These are phyloP conservation scores for Terana coerulea DNA, from an alignment of 768 basidiomycete genomes.

Conservation along the genomic window DNA sequence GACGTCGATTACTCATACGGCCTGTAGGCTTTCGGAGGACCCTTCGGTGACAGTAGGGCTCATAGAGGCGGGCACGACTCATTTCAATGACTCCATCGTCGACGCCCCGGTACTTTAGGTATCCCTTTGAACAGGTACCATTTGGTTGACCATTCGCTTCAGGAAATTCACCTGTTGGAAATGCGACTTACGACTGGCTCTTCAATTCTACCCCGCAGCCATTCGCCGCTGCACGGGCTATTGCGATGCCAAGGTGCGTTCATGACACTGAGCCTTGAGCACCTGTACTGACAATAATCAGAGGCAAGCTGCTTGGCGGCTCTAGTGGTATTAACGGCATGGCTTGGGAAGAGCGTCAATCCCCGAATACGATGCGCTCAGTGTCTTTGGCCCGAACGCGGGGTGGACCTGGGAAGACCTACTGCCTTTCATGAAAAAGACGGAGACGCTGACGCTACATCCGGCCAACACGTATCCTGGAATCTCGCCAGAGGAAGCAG, in stretches of 20 bases:
- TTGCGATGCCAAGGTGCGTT: neutral
- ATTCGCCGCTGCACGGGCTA: neutral
- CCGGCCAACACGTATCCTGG: conserved; percentile 1
- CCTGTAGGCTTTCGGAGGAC: neutral
- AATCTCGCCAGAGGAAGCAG: neutral
- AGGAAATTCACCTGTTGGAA: neutral
- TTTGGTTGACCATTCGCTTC: neutral
- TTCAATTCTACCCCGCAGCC: neutral
- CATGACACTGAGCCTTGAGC: neutral
- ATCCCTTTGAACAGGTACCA: neutral
- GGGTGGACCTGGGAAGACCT: conserved; percentile 31
- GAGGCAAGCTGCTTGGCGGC: conserved; percentile 41
- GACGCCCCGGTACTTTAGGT: neutral
- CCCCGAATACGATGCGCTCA: conserved; percentile 43
- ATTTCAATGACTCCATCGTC: neutral
- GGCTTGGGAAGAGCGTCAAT: conserved; percentile 39
- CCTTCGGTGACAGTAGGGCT: neutral
- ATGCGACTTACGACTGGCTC: neutral
- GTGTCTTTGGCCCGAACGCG: conserved; percentile 25
- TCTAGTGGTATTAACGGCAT: conserved; percentile 44
- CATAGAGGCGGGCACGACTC: neutral
- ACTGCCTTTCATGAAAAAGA: conserved; percentile 30
- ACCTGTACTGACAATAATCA: conserved; percentile 9
- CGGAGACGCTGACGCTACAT: neutral
- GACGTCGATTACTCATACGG: neutral